A percentile compares a stretch with the other conserved stretches of the same genome.
Evolutionary conservation across 768 basidiomycete species (phyloP).

Genomic region (Boletales sp.): DNA sequence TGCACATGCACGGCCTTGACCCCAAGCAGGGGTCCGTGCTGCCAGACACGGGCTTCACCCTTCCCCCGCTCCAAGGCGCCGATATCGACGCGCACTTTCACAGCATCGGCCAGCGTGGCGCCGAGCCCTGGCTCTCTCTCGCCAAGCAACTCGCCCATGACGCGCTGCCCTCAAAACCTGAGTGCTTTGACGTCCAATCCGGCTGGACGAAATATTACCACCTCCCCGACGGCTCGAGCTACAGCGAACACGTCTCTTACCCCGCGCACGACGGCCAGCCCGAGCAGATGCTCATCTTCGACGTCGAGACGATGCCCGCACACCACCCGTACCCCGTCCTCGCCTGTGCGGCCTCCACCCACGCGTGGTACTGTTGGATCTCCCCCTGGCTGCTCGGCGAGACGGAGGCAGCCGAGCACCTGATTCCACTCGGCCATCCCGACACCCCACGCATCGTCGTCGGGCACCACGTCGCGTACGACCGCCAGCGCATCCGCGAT

Average conservation of each 20-base stretch:
- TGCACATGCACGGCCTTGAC: slow-evolving; percentile 77
- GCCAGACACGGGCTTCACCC: slow-evolving; percentile 73
- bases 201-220: slow-evolving; percentile 91
- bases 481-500: slow-evolving; percentile 75
- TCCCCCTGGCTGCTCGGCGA: slow-evolving; percentile 85
- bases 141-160: slow-evolving; percentile 54
- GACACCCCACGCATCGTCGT: slow-evolving; percentile 62
- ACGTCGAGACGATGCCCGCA: slow-evolving; percentile 90
- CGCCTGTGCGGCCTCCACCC: slow-evolving; percentile 80
- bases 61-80: slow-evolving; percentile 79
- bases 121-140: slow-evolving; percentile 76
- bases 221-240: slow-evolving; percentile 70
- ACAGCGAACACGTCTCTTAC: slow-evolving; percentile 65
- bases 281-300: slow-evolving; percentile 81
- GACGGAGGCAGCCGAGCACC: slow-evolving; percentile 53
- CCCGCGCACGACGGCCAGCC: slow-evolving; percentile 60
- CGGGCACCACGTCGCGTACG: slow-evolving; percentile 95
- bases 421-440: slow-evolving; percentile 70
- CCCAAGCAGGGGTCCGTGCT: slow-evolving; percentile 76
- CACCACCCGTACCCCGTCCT: slow-evolving; percentile 82
- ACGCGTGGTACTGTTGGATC: slow-evolving; percentile 95
- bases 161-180: slow-evolving; percentile 59
- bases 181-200: slow-evolving; percentile 49
- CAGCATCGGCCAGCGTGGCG: slow-evolving; percentile 60
- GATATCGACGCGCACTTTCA: slow-evolving; percentile 89